Base-by-base conservation (phyloP, 2,329 filamentous ascomycete species). In the Neocucurbitaria cava region DNA sequence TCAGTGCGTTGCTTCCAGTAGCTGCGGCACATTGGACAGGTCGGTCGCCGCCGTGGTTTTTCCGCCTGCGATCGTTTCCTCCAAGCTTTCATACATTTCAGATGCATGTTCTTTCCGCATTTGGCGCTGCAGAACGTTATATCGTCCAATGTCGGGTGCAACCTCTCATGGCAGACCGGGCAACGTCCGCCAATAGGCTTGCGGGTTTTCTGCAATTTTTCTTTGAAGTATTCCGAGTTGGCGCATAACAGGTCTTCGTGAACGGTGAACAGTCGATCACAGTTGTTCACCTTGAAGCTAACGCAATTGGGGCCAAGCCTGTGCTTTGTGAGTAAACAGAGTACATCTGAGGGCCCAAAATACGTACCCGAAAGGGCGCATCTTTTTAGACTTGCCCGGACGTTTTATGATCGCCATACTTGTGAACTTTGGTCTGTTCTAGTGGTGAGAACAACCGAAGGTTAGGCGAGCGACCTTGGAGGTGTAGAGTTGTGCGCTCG, bases 231-330 rank as follows among this genome's bases (percentile, higher is more conserved):
- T 21, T 40, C 10, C 2, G 62, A 65, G 15, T 17, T 49, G 36
- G 45, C 18, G 39, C 55, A 60, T n/a, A 61, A 26, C 2, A 63
- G 43, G n/a, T 61, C 55, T 48, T 66, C 57, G 52, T 66, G 61
- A 26, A 63, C 36, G 17, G 47, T 31, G 52, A 65, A 64, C 8
- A 26, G 20, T 13, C 48, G 47, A 5, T 38, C 17, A 28, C 30
- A 6, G 24, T 45, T 30, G 17, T 40, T 17, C 17, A 46, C 18
- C 11, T 48, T 41, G 36, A 65, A 46, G 5, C 28, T 45, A 0
- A 52, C 31, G 18, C 51, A 26, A 10, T 54, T 54, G 33, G 36
- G 39, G 5, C 56, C 49, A 9, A 54, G 40, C 11, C 46, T 35
- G 8, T 59, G 24, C 8, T 4, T 1, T 8, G 23, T 40, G 36